Evolutionary conservation across 805 yeast genomes (phyloP).

Genomic region (Saccharomycopsis sp.): DNA sequence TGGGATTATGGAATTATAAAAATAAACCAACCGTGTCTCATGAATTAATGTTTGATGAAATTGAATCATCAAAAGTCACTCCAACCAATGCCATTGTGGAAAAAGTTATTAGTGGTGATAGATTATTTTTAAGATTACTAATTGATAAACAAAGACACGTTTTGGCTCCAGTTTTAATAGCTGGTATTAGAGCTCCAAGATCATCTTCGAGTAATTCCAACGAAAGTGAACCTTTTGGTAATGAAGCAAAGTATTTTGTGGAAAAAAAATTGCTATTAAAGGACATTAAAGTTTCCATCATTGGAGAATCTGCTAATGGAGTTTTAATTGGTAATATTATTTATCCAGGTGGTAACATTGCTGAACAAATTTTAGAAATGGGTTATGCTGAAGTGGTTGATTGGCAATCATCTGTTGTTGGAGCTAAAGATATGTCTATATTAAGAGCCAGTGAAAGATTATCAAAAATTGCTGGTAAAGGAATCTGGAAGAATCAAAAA

Average conservation of each 20-base stretch:
- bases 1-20: slow-evolving; percentile 44
- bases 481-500: slow-evolving; percentile 39
- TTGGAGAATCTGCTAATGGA: slow-evolving; percentile 56
- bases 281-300: slow-evolving; percentile 41
- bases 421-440: slow-evolving; percentile 48
- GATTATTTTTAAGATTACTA: slow-evolving; percentile 51
- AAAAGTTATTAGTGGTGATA: slow-evolving; percentile 68
- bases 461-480: slow-evolving; percentile 46
- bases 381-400: slow-evolving; percentile 73
- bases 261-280: slow-evolving; percentile 55
- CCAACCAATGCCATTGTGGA: slow-evolving; percentile 48
- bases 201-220: slow-evolving; percentile 34
- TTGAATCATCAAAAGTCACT: slow-evolving; percentile 7
- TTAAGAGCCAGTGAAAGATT: slow-evolving; percentile 55
- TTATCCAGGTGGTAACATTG: slow-evolving; percentile 73
- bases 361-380: slow-evolving; percentile 50
- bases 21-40: slow-evolving; percentile 5
- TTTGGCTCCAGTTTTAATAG: slow-evolving; percentile 50
- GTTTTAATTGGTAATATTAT: slow-evolving; percentile 45
- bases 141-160: slow-evolving; percentile 41
- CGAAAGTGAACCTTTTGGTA: slow-evolving; percentile 49
- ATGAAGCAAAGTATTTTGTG: slow-evolving; percentile 53
- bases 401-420: slow-evolving; percentile 67
- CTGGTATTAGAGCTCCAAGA: slow-evolving; percentile 68
- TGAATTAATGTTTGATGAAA: slow-evolving; percentile 13